Evolutionary conservation across 2,329 filamentous ascomycete genomes (phyloP), one percentile per base, ranked within the genome.

Genomic region (Cercospora janseana): DNA sequence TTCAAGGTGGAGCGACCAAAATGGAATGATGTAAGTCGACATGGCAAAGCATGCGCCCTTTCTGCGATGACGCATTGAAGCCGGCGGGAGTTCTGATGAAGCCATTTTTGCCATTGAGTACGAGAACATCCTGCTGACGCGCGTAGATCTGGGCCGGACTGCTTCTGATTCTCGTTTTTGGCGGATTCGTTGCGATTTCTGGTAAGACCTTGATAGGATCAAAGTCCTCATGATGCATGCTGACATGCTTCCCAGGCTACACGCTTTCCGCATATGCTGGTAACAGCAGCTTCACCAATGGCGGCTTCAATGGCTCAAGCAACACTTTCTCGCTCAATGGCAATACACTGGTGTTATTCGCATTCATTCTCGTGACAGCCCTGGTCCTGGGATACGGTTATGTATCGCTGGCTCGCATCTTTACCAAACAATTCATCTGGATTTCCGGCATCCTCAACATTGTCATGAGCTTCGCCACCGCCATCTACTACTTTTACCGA

Each of bases 371-470:
- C 6, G 80, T 74, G 12, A 77, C 90, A 29, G 87, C 89, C 4
- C 76, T 91, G 16, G 77, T 88, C 1, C 73, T 95, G 32, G 91
- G 87, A 27, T 87, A 82, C 64, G 76, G 72, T 16, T 97, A 96
- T 67, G 82, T 96, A 61, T 81, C 82, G 69, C 49, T 67, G 24
- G 65, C 66, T 38, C 59, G 65, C 41, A 57, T 63, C 40, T 66
- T 65, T 49, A 90, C 91, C 3, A 94, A 93, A 71, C 81, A 88
- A 64, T 90, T 95, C 60, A 94, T 96, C 66, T 96, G 89, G 88
- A 80, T 90, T 29, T 94, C 90, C 0, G 89, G 88, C 9, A 92
- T 95, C 44, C 75, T 95, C 49, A 94, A 96, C 69, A 86, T 95
- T 62, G 73, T 86, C 47, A 85, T 89, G 61, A 88, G 88, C 0